These are phyloP conservation scores for Rhodomyrtus tomentosa DNA, from an alignment of 345 rosid genomes.

Conservation along the genomic window DNA sequence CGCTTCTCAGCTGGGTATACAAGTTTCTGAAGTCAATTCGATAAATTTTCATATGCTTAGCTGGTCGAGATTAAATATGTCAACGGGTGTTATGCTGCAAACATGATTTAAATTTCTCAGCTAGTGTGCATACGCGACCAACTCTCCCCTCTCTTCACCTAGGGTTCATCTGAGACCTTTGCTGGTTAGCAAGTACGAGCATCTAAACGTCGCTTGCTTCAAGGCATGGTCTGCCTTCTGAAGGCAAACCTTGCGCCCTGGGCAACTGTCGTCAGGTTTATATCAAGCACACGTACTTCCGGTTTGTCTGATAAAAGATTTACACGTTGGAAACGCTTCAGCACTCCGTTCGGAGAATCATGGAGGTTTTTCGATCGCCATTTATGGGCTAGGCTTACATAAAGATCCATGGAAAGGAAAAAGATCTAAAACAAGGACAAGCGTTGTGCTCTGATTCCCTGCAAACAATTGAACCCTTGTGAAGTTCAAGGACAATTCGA, in stretches of 20 bases:
- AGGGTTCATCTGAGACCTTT: conserved; percentile 52
- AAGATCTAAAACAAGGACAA: background rate
- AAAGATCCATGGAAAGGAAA: background rate
- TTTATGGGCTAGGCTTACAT: background rate
- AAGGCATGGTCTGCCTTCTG: conserved; percentile 57
- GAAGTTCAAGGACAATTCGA: background rate
- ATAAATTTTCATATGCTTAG: conserved; percentile 63
- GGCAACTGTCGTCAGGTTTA: background rate
- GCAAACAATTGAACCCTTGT: background rate
- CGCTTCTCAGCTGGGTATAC: conserved; percentile 66
- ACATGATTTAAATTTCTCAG: conserved; percentile 65
- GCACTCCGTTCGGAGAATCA: background rate
- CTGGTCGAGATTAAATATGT: conserved; percentile 64
- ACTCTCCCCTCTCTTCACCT: conserved; percentile 54
- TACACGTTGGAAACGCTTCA: background rate
- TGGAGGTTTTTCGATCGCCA: background rate
- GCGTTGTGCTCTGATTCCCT: background rate
- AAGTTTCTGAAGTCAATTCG: conserved; percentile 59
- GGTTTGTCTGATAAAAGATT: background rate
- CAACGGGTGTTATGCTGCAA: conserved; percentile 81
- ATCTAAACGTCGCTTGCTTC: conserved; percentile 75
- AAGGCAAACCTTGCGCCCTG: conserved; percentile 29
- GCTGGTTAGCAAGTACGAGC: conserved; percentile 66
- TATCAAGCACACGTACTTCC: background rate
- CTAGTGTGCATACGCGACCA: conserved; percentile 59